A percentile compares a stretch with the other conserved stretches of the same genome.
Conservation (phyloP, 306 rosid genomes). For the Prunus dulcis region DNA sequence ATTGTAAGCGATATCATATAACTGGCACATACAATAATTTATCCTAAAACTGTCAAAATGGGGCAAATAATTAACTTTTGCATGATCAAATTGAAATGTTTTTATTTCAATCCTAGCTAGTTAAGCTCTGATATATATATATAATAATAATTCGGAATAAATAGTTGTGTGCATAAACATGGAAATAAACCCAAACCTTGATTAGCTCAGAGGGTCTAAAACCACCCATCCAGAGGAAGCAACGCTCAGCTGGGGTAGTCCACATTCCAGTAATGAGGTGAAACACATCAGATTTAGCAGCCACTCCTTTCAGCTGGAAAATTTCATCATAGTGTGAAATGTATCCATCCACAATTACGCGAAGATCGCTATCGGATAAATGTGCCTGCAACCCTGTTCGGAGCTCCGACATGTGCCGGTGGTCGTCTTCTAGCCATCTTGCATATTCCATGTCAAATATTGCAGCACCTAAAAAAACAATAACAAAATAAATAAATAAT, state of each 20-base stretch:
- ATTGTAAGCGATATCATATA: not conserved
- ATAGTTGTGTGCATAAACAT: not conserved
- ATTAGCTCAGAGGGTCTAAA: conserved; percentile 87
- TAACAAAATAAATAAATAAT: not conserved
- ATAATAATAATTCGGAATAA: not conserved
- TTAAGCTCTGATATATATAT: too few relatives aligned
- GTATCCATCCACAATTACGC: conserved; percentile 60
- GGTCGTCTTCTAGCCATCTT: conserved; percentile 91
- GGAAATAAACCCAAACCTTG: conserved; percentile 34
- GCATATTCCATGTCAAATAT: conserved; percentile 92
- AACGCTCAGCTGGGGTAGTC: conserved; percentile 83
- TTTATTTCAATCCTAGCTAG: too few relatives aligned
- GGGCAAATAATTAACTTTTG: too few relatives aligned
- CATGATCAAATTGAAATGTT: too few relatives aligned
- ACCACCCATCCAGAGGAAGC: conserved; percentile 97
- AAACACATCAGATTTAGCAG: conserved; percentile 85
- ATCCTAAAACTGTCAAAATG: not conserved
- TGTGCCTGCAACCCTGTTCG: conserved; percentile 56
- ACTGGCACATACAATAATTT: not conserved
- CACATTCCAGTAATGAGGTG: conserved; percentile 84
- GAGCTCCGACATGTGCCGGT: conserved; percentile 68
- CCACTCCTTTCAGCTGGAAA: conserved; percentile 61
- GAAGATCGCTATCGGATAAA: conserved; percentile 58
- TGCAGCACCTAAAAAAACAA: conserved; percentile 60
- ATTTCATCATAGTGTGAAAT: conserved; percentile 72